These are phyloP conservation scores for Erigeron philadelphicus DNA, from an alignment of 140 eudicot genomes.

Conservation along the genomic window DNA sequence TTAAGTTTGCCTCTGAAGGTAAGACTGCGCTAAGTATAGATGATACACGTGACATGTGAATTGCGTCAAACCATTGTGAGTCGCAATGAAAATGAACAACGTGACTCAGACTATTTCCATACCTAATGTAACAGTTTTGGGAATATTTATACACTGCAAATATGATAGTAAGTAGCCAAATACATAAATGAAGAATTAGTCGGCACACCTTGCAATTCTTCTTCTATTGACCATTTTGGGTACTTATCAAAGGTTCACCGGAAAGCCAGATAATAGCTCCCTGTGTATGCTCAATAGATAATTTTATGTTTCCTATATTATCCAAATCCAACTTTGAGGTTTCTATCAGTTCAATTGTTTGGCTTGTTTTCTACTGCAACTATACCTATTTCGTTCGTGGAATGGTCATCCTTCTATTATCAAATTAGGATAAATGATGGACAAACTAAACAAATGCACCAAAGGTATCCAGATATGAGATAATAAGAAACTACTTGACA, in stretches of 20 bases:
- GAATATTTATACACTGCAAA: not conserved
- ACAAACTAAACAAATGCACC: not conserved
- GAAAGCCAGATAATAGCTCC: not conserved
- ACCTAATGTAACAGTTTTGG: not conserved
- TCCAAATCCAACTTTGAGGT: not conserved
- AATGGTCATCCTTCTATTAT: not conserved
- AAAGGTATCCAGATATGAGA: not conserved
- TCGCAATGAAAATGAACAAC: not conserved
- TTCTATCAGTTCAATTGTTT: conserved; percentile 1
- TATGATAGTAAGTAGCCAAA: not conserved
- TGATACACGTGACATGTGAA: not conserved
- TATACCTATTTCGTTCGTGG: not conserved
- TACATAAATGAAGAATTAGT: not conserved
- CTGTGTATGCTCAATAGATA: not conserved
- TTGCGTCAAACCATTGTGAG: not conserved
- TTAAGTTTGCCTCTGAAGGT: not conserved
- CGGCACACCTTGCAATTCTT: not conserved
- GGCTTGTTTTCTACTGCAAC: not conserved
- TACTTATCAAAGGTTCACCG: not conserved
- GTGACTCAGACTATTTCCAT: not conserved
- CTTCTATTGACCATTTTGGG: conserved; percentile 1
- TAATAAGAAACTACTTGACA: not conserved
- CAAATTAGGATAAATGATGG: not conserved
- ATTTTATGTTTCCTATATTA: not conserved
- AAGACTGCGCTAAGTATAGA: not conserved